Evolutionary conservation across 371 early-diverging fungal genomes (phyloP).

Genomic region (Globomyces sp.): DNA sequence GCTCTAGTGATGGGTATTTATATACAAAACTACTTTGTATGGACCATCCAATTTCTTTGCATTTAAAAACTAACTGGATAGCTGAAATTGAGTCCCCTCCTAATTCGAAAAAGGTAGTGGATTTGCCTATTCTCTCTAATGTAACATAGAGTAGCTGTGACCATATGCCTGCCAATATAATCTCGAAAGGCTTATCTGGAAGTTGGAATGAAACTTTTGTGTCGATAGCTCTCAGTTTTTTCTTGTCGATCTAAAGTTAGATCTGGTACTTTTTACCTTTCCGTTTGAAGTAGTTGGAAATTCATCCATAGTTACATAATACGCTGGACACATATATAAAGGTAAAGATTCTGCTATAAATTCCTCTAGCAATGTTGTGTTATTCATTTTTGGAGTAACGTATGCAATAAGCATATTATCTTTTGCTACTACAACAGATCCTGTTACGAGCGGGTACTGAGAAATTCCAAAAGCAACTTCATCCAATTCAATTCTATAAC

Average conservation of each 20-base stretch:
- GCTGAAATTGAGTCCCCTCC: constrained; percentile 29
- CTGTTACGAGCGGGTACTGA: constrained; percentile 7
- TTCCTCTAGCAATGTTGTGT: not conserved
- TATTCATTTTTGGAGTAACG: constrained; percentile 17
- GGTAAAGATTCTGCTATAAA: constrained; percentile 11
- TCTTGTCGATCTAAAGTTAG: constrained; percentile 17
- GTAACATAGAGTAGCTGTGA: constrained; percentile 7
- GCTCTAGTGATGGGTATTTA: too few species aligned
- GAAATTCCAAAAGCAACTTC: constrained; percentile 30
- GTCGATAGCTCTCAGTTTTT: not conserved
- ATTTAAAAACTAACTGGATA: constrained; percentile 18
- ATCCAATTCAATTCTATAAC: constrained; percentile 47
- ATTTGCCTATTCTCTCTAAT: not conserved
- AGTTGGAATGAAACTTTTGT: not conserved
- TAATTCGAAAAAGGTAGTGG: constrained; percentile 23
- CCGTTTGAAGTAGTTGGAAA: constrained; percentile 30
- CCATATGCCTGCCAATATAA: not conserved
- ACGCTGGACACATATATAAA: constrained; percentile 28
- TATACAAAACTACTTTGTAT: too few species aligned
- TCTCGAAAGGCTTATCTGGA: constrained; percentile 11
- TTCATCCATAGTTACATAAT: constrained; percentile 6
- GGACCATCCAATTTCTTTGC: not conserved
- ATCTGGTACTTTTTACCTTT: constrained; percentile 18
- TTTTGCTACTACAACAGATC: constrained; percentile 21
- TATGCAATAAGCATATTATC: constrained; percentile 14